Base-by-base conservation (phyloP, 352 stramenopile genomes). In the Pythium apleroticum region DNA sequence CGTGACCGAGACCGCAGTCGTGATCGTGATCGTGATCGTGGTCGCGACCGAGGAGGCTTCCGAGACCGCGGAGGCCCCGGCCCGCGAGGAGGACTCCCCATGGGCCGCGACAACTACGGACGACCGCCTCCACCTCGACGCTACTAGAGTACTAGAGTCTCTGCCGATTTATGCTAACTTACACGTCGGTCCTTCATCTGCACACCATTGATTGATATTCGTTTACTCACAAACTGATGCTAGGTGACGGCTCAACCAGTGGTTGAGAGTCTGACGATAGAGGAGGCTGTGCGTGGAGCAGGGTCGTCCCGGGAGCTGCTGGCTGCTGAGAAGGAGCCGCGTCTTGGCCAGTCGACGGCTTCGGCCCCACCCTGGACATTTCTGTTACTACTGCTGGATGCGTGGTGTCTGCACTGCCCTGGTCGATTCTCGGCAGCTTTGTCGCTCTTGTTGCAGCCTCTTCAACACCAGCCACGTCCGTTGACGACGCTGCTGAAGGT, bases 1-100 rank as follows among this genome's bases (percentile, higher is more conserved):
- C 75, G 77, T 22, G 77, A 78, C 33, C 77, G 77, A 52, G 64
- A 49, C 41, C 33, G 63, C 24, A 48, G 52, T 11, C 59, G 71
- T 24, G 56, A 63, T 52, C 71, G 71, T 24, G 56, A 63, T 52
- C 71, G 71, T 3, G 31, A 55, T 22, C 61, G 61, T 28, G 57
- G 50, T 10, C 59, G 58, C 15, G 49, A 58, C 60, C 60, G 60
- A 20, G 52, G 52, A 20, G 62, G 62, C 10, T 69, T 56, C 55
- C 62, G 62, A 3, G 61, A 71, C 60, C 65, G 65, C 19, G 62
- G 31, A 3, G 28, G 39, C 6, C 62, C 45, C 5, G 3, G 39
- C 27, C 27, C 41, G 7, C 33, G 59, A 4, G 22, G 48, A 30
- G 33, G 58, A 19, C 39, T 3, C 3, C 20, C 49, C 35, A 60